phyloP scores from a whole-genome alignment of 2,329 filamentous ascomycete genomes.

The Immersiporthe knoxdaviesiana region DNA sequence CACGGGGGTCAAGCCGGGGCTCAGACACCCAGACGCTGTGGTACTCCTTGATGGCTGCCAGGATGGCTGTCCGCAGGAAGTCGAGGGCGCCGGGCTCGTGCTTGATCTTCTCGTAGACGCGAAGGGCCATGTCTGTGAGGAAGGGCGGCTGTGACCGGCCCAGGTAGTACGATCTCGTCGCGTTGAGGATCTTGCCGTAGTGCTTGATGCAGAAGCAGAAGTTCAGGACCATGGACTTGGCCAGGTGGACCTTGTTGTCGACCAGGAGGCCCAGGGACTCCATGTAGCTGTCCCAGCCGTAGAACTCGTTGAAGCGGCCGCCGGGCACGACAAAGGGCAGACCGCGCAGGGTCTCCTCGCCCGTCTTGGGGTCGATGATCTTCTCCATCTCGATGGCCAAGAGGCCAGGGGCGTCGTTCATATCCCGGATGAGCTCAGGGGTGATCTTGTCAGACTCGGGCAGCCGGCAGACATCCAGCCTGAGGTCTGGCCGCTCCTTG shows the following conservation, averaged over 20 bases:
- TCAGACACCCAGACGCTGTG: slow-evolving; percentile 83
- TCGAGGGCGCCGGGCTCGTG: slow-evolving; percentile 78
- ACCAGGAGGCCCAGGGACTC: slow-evolving; percentile 86
- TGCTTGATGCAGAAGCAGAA: slow-evolving; percentile 99
- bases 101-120: slow-evolving; percentile 92
- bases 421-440: slow-evolving; percentile 75
- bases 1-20: slow-evolving; percentile 74
- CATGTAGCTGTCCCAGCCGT: slow-evolving; percentile 99
- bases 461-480: slow-evolving; percentile 83
- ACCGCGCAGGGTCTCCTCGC: slow-evolving; percentile 72
- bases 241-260: slow-evolving; percentile 82
- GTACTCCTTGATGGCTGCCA: slow-evolving; percentile 97
- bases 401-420: slow-evolving; percentile 87
- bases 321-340: slow-evolving; percentile 97
- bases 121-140: slow-evolving; percentile 93
- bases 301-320: slow-evolving; percentile 96
- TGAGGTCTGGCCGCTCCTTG: slow-evolving; percentile 76
- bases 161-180: slow-evolving; percentile 94
- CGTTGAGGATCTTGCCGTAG: slow-evolving; percentile 98
- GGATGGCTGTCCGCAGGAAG: slow-evolving; percentile 77
- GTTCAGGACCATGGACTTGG: slow-evolving; percentile 93
- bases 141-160: slow-evolving; percentile 94
- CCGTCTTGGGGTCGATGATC: slow-evolving; percentile 66
- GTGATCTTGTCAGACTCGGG: slow-evolving; percentile 69
- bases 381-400: slow-evolving; percentile 90